phyloP scores from a whole-genome alignment of 768 basidiomycete genomes.

The Amanita pseudoporphyria region DNA sequence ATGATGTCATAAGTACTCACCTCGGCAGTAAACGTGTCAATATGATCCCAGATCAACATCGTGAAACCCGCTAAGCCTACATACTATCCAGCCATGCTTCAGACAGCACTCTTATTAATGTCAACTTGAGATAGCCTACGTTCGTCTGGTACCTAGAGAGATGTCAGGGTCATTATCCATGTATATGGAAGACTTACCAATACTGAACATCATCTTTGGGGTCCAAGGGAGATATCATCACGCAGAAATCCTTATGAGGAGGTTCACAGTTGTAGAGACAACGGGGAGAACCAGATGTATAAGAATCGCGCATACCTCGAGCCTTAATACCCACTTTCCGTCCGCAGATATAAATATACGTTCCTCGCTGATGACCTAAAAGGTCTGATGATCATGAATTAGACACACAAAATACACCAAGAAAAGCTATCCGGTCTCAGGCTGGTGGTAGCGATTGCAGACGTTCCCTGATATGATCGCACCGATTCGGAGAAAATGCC shows the following conservation, averaged over 20 bases:
- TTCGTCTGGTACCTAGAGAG: slow-evolving; percentile 6
- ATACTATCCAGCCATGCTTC: slow-evolving; percentile 23
- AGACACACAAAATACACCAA: no score
- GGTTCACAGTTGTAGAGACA: background rate
- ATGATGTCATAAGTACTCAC: slow-evolving; percentile 13
- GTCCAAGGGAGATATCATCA: background rate
- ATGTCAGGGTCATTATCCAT: background rate
- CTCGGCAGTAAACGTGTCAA: no score
- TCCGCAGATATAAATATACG: no score
- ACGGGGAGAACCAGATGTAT: background rate
- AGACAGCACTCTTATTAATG: background rate
- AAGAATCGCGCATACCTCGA: background rate
- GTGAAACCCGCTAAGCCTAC: slow-evolving; percentile 44
- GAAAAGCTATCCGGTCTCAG: no score
- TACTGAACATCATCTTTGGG: background rate
- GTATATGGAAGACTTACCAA: background rate
- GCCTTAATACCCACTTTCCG: background rate
- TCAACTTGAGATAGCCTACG: background rate
- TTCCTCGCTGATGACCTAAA: no score
- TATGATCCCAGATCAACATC: no score
- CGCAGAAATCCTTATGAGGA: background rate
- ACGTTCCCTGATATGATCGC: no score
- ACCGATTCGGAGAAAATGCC: no score
- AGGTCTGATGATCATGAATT: no score
- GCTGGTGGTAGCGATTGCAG: no score